Evolutionary conservation across 2,329 filamentous ascomycete species (phyloP).

Genomic region (Ilyonectria sp.): DNA sequence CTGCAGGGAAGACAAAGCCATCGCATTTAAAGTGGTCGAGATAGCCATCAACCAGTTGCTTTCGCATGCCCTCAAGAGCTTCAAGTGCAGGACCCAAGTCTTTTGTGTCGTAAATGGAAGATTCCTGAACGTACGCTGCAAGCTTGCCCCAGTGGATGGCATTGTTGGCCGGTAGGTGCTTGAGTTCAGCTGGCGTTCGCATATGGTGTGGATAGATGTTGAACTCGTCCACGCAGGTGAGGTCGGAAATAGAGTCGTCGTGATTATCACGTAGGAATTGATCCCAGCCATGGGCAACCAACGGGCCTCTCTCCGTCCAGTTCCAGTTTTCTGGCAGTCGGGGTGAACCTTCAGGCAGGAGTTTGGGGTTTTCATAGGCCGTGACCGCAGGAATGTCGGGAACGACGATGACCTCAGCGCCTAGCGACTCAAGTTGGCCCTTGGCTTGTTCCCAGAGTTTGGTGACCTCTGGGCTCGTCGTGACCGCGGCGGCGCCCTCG

Average conservation of each 20-base stretch:
- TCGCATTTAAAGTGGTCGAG: not conserved
- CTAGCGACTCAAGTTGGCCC: conserved; percentile 16
- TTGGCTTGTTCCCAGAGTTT: conserved; percentile 17
- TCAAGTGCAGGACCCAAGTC: conserved; percentile 26
- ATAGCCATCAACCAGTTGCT: conserved; percentile 63
- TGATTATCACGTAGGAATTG: conserved; percentile 62
- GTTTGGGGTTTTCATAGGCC: conserved; percentile 60
- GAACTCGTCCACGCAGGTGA: conserved; percentile 57
- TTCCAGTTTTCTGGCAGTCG: conserved; percentile 60
- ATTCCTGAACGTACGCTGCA: conserved; percentile 35
- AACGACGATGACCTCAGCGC: conserved; percentile 14
- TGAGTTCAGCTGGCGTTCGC: conserved; percentile 38
- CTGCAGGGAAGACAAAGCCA: conserved; percentile 22
- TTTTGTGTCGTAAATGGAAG: not conserved
- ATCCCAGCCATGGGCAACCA: conserved; percentile 67
- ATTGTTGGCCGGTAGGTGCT: conserved; percentile 31
- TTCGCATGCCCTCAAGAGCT: conserved; percentile 64
- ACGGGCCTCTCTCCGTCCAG: conserved; percentile 59
- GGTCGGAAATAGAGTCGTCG: conserved; percentile 49
- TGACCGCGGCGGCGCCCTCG: not conserved
- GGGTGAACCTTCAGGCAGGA: conserved; percentile 51
- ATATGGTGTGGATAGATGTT: conserved; percentile 54
- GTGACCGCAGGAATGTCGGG: conserved; percentile 61
- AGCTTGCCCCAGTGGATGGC: conserved; percentile 43
- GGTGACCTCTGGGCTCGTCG: not conserved